Percentiles rank a stretch among this genome's conserved stretches.
phyloP scores from a whole-genome alignment of 306 rosid genomes.

The Dicorynia guianensis region DNA sequence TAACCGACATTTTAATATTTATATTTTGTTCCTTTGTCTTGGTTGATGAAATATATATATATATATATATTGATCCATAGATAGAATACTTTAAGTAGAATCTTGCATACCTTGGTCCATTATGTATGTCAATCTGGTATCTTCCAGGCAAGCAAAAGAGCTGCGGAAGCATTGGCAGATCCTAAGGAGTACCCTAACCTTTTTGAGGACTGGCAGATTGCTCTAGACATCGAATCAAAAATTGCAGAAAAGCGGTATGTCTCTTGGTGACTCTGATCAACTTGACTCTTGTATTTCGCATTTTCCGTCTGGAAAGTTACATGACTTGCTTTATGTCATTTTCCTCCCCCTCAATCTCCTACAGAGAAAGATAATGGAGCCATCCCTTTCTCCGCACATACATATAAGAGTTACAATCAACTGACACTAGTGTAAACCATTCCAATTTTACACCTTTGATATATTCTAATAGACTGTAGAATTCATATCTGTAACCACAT shows the following conservation, averaged over 20 bases:
- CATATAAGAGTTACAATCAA: not conserved
- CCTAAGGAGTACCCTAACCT: conserved; percentile 70
- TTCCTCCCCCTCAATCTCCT: not conserved
- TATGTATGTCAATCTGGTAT: not conserved
- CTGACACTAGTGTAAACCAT: not conserved
- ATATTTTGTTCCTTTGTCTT: not conserved
- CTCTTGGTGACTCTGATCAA: not conserved
- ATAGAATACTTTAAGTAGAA: not conserved
- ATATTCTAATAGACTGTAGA: not conserved
- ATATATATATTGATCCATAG: too few species aligned
- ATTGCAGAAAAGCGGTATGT: conserved; percentile 36
- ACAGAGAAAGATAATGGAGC: not conserved
- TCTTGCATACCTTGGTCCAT: not conserved
- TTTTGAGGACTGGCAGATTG: conserved; percentile 71
- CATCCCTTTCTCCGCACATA: not conserved
- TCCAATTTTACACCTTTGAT: not conserved
- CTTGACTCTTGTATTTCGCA: not conserved
- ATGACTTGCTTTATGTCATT: not conserved
- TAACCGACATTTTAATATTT: not conserved
- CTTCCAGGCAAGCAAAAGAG: conserved; percentile 29
- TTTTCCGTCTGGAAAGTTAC: not conserved
- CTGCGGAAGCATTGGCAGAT: conserved; percentile 72
- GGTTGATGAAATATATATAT: not conserved
- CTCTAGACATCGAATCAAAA: conserved; percentile 61
- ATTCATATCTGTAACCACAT: not conserved